A percentile compares a stretch with the other conserved stretches of the same genome.
Evolutionary conservation across 441 rosid species (phyloP).

Genomic region (Populus hybrid): DNA sequence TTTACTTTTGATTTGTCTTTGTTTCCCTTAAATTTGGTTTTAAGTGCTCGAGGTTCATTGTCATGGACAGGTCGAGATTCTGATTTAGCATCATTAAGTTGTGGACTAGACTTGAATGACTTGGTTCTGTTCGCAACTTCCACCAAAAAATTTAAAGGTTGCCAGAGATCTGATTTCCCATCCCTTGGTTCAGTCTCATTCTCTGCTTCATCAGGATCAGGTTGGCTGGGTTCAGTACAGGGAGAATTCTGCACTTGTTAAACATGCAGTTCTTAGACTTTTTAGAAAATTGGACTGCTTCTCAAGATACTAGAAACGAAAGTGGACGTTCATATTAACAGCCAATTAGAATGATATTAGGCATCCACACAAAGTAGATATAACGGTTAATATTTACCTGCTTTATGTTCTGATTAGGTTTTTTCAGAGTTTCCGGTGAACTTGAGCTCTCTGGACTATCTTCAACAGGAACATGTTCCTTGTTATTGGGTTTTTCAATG

Average conservation of each 20-base stretch:
- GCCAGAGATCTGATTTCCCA: constrained; percentile 60
- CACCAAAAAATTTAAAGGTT: constrained; percentile 66
- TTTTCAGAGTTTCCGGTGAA: constrained; percentile 42
- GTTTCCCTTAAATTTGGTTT: constrained; percentile 41
- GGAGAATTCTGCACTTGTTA: constrained; percentile 48
- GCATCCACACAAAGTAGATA: constrained; percentile 9
- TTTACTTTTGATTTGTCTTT: constrained; percentile 33
- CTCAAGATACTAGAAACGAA: not conserved
- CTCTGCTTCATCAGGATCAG: constrained; percentile 27
- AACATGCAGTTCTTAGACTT: constrained; percentile 11
- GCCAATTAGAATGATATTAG: constrained; percentile 5
- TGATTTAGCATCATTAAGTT: constrained; percentile 40
- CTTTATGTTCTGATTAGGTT: constrained; percentile 26
- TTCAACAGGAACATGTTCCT: constrained; percentile 50
- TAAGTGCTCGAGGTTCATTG: constrained; percentile 27
- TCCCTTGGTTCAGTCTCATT: constrained; percentile 34
- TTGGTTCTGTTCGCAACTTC: constrained; percentile 77
- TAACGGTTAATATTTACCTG: constrained; percentile 39
- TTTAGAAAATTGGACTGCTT: constrained; percentile 18
- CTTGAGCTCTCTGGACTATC: constrained; percentile 42
- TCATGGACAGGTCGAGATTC: constrained; percentile 30
- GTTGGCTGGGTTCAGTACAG: constrained; percentile 51
- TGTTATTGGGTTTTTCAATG: constrained; percentile 39
- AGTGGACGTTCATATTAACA: not conserved
- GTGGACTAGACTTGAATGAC: constrained; percentile 44